These are phyloP conservation scores for Pythium volutum DNA, from an alignment of 352 stramenopile genomes.

Conservation along the genomic window DNA sequence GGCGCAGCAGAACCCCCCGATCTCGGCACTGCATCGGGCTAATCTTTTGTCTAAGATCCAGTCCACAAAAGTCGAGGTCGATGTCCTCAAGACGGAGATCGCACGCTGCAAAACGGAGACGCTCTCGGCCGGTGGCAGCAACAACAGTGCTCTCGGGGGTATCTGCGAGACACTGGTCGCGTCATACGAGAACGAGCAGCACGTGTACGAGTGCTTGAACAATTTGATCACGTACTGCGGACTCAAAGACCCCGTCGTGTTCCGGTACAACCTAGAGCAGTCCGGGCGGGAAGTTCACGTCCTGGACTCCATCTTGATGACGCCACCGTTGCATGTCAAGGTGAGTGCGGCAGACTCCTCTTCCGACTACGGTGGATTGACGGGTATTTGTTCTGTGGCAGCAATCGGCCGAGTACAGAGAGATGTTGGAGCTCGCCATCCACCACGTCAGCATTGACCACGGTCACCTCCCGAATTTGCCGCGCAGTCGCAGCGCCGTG, in stretches of 20 bases:
- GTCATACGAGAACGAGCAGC: slow-evolving; percentile 70
- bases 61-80: slow-evolving; percentile 48
- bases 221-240: slow-evolving; percentile 58
- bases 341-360: slow-evolving; percentile 16
- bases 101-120: slow-evolving; percentile 45
- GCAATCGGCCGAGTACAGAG: slow-evolving; percentile 20
- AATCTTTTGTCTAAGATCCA: slow-evolving; percentile 12
- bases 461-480: background rate
- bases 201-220: slow-evolving; percentile 64
- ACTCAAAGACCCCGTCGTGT: slow-evolving; percentile 36
- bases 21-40: background rate
- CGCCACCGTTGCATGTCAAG: slow-evolving; percentile 42
- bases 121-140: slow-evolving; percentile 38
- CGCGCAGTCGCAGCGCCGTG: background rate
- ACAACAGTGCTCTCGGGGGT: slow-evolving; percentile 36
- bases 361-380: background rate
- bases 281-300: slow-evolving; percentile 56
- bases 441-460: slow-evolving; percentile 15
- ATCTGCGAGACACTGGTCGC: slow-evolving; percentile 60
- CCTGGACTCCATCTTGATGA: slow-evolving; percentile 51
- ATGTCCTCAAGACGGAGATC: slow-evolving; percentile 52
- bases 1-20: background rate
- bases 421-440: slow-evolving; percentile 26
- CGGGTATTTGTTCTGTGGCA: background rate
- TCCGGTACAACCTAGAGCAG: slow-evolving; percentile 55